Base-by-base conservation (phyloP, 106 monocot species). In the Vanilla planifolia region DNA sequence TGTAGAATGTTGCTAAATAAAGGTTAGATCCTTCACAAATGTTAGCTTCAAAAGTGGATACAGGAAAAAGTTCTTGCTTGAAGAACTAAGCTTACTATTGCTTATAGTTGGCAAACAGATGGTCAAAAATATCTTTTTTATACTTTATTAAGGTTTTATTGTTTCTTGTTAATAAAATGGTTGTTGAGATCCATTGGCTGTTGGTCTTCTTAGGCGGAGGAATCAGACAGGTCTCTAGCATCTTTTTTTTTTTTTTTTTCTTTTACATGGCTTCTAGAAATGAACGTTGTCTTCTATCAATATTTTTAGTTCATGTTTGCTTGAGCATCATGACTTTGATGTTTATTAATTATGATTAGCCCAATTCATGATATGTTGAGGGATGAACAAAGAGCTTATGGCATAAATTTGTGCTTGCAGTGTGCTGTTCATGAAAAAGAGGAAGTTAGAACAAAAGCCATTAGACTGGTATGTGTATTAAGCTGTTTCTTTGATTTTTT, bases 361-460 rank as follows among this genome's bases (percentile, higher is more conserved):
- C 15, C 32, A 6, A 32, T 16, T 53, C 53, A 53, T 30, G 27
- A 53, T 53, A 32, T 28, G 15, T 4, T 15, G 5, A 32, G 29
- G 11, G 25, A 50, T 24, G 24, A 26, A 0, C 22, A 52, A 10
- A n/a, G 27, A 53, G 22, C 19, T 57, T 20, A 57, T 36, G 35
- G 35, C 34, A 33, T 57, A 20, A 2, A 33, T 35, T 3, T 36
- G 17, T 57, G 35, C 20, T 35, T 76, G 66, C 82, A 98, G 98
- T 92, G 98, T 82, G 67, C 92, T 63, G 62, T 88, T 66, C 79
- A 92, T 67, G 48, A 71, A 59, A 92, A 92, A 60, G 98, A 98
- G 67, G 98, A 98, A 80, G 92, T 98, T 46, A 82, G 98, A 59
- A 75, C 77, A 35, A 98, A 85, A 71, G 92, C 98, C 45, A 78